phyloP scores from a whole-genome alignment of 768 basidiomycete genomes.

The Xerocomellus intermedius region DNA sequence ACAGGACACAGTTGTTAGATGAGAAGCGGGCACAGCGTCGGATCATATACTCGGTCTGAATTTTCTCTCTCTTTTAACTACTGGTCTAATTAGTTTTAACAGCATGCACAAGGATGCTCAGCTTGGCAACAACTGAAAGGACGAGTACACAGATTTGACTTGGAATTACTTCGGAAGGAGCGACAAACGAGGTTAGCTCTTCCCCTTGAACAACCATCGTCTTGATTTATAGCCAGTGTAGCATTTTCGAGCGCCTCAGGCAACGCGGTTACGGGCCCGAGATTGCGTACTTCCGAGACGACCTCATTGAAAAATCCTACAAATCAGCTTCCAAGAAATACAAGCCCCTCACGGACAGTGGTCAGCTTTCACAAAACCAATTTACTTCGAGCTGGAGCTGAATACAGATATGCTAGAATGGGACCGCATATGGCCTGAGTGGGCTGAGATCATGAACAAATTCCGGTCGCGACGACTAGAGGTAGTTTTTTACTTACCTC shows the following conservation, averaged over 20 bases:
- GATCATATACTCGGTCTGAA: constrained; percentile 3
- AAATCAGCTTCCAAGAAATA: constrained; percentile 7
- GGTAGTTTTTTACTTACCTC: background rate
- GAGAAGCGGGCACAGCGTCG: background rate
- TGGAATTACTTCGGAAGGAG: constrained; percentile 7
- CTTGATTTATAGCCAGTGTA: background rate
- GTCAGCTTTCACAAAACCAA: background rate
- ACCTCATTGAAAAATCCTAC: background rate
- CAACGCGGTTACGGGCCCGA: constrained; percentile 13
- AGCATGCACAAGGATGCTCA: constrained; percentile 13
- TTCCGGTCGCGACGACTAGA: constrained; percentile 8
- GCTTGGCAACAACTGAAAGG: constrained; percentile 12
- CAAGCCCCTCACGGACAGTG: constrained; percentile 12
- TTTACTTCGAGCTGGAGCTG: background rate
- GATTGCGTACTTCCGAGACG: background rate
- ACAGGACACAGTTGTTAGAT: constrained; percentile 6
- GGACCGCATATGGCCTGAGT: constrained; percentile 6
- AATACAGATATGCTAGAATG: constrained; percentile 8
- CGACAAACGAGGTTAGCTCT: constrained; percentile 8
- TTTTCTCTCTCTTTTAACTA: background rate
- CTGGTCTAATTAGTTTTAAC: background rate
- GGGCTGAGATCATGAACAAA: background rate
- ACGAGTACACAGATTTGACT: constrained; percentile 7
- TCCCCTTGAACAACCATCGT: background rate
- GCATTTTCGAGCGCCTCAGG: constrained; percentile 19